Base-by-base conservation (phyloP, 148 eudicot genomes). In the Rhododendron mucronatum region DNA sequence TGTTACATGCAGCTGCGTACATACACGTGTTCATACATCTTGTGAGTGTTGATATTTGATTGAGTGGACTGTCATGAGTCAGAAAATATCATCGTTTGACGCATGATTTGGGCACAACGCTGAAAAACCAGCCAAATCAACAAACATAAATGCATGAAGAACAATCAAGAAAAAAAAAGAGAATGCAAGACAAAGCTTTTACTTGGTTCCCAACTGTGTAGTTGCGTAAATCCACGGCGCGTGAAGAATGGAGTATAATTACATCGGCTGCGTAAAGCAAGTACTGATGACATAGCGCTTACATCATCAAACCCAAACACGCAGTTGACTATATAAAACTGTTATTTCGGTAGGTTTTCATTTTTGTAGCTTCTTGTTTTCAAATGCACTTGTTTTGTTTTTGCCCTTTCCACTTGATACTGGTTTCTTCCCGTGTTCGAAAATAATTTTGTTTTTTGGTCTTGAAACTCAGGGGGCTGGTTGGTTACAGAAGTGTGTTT, bases 401-500 rank as follows among this genome's bases (percentile, higher is more conserved):
- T 78, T 83, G 81, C 53, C 86, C 81, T 79, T 80, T 73, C 61
- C 57, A 21, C 12, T 7, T 79, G 53, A 80, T 63, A 3, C 48
- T 18, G 6, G 74, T 87, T 63, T 69, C 44, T 61, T 80, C 41
- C 23, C 11, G 8, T 30, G 8, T 41, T 41, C 7, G 78, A 44
- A 75, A 61, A 57, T 55, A 11, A 71, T 79, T n/a, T 5, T 79
- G 18, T 53, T 47, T 30, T 86, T 59, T 59, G 48, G 23, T 87
- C 41, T 76, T 16, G 84, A 77, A 82, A 91, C 84, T 85, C 96
- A 97, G 99, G 98, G 99, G 99, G 67, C 91, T 97, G 90, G 99
- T 97, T 88, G 99, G 99, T 87, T 97, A 97, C 89, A 92, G 99
- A 91, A 97, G 96, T 86, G 99, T 97, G 84, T 97, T 97, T 89